A percentile compares a stretch with the other conserved stretches of the same genome.
These are phyloP conservation scores for Raddia guianensis DNA, from an alignment of 176 grass and related monocot species.

Conservation along the genomic window DNA sequence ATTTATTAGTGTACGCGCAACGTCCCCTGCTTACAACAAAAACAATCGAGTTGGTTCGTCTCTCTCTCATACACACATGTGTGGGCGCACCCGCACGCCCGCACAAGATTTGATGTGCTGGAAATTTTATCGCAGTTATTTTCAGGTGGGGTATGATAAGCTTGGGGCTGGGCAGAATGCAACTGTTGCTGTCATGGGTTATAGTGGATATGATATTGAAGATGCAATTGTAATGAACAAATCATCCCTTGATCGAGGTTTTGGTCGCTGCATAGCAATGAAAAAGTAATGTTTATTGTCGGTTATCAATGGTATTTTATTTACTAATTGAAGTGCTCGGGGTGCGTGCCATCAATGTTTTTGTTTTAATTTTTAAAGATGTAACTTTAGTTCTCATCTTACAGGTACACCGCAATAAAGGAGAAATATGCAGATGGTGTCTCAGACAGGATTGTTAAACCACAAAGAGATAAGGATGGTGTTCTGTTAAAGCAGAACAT, in stretches of 20 bases:
- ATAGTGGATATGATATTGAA: conserved; percentile 98
- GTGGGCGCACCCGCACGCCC: too few species aligned
- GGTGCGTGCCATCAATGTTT: neutral
- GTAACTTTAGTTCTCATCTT: conserved; percentile 32
- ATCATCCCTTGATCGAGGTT: conserved; percentile 95
- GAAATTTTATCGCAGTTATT: conserved; percentile 33
- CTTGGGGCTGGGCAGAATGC: conserved; percentile 97
- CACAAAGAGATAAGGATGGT: conserved; percentile 71
- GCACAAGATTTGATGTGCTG: neutral
- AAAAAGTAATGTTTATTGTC: conserved; percentile 74
- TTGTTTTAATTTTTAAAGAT: conserved; percentile 24
- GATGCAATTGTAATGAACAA: conserved; percentile 99
- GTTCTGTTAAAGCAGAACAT: conserved; percentile 57
- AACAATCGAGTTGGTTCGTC: conserved; percentile 90
- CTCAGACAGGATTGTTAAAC: conserved; percentile 67
- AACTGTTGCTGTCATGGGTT: conserved; percentile 96
- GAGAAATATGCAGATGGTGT: conserved; percentile 55
- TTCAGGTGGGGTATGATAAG: conserved; percentile 91
- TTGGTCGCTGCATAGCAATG: conserved; percentile 94
- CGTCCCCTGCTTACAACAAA: conserved; percentile 94
- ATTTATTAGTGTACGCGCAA: conserved; percentile 89
- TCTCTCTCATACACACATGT: neutral
- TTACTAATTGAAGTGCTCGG: conserved; percentile 28
- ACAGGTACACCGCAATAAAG: conserved; percentile 72
- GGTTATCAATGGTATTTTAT: conserved; percentile 18